Conservation (phyloP, 1,284 basidiomycete genomes). For the Sporisorium graminicola region DNA sequence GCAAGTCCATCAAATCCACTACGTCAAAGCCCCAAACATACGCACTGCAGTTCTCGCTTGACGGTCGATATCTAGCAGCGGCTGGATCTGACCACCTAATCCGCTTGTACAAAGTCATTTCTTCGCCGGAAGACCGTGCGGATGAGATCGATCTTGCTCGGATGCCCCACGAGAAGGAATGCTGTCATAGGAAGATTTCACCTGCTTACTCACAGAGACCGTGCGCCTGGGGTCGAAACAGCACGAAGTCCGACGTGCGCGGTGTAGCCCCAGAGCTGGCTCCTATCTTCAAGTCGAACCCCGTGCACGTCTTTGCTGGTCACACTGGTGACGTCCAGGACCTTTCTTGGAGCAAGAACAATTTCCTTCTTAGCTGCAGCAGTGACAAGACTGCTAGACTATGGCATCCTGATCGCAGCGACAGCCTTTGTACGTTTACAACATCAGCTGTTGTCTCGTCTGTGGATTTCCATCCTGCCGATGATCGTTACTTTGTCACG, state of each 20-base stretch:
- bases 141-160: conserved; percentile 36
- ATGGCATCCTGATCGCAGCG: conserved; percentile 69
- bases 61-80: conserved; percentile 68
- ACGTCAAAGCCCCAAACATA: conserved; percentile 61
- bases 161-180: conserved; percentile 6
- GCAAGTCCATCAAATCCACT: conserved; percentile 20
- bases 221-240: not conserved
- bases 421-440: conserved; percentile 69
- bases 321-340: conserved; percentile 70
- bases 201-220: not conserved
- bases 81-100: conserved; percentile 69
- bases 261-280: conserved; percentile 10
- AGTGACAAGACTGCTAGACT: conserved; percentile 71
- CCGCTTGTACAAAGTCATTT: conserved; percentile 58
- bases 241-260: not conserved
- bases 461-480: conserved; percentile 66
- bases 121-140: conserved; percentile 31
- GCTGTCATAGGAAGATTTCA: conserved; percentile 1
- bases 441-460: conserved; percentile 70
- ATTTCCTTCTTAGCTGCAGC: conserved; percentile 69
- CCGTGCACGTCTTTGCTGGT: conserved; percentile 64
- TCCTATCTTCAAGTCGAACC: conserved; percentile 54
- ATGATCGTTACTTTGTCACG: conserved; percentile 70
- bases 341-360: conserved; percentile 71
- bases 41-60: conserved; percentile 67